Evolutionary conservation across 768 basidiomycete genomes (phyloP).

Genomic region (Mycena indigotica): DNA sequence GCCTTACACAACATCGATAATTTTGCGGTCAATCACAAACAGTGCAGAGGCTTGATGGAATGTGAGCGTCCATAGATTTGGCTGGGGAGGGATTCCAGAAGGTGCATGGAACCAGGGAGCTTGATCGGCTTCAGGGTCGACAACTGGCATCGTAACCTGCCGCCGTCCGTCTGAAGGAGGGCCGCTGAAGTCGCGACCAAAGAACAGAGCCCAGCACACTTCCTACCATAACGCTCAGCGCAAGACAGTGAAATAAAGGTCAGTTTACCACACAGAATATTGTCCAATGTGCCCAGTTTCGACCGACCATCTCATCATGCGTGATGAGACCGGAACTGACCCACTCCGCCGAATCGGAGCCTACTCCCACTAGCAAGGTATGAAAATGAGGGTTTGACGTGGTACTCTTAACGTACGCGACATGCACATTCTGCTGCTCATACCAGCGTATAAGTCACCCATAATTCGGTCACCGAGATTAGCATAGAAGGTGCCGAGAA

Average conservation of each 20-base stretch:
- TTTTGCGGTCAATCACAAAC: conserved; percentile 28
- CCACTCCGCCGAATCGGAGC: conserved; percentile 39
- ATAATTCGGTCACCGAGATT: conserved; percentile 19
- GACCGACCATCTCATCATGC: conserved; percentile 37
- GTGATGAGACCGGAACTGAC: conserved; percentile 41
- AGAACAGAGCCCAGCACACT: conserved; percentile 46
- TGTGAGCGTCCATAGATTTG: conserved; percentile 26
- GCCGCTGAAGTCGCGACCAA: conserved; percentile 42
- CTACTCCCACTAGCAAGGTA: conserved; percentile 36
- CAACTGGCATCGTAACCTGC: conserved; percentile 35
- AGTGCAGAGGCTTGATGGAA: conserved; percentile 34
- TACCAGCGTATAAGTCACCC: conserved; percentile 23
- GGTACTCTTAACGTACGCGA: background rate
- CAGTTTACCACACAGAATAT: conserved; percentile 32
- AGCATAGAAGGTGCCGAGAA: conserved; percentile 23
- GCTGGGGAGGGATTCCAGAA: conserved; percentile 26
- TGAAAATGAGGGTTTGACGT: background rate
- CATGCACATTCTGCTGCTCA: conserved; percentile 2
- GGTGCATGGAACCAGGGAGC: conserved; percentile 34
- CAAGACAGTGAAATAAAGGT: background rate
- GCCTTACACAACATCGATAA: conserved; percentile 35
- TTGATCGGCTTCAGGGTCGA: conserved; percentile 36
- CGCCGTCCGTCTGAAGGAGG: conserved; percentile 17
- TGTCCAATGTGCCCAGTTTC: conserved; percentile 46
- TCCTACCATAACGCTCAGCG: conserved; percentile 26